Base-by-base conservation (phyloP, 768 basidiomycete genomes). In the Kondoa malvinella region DNA sequence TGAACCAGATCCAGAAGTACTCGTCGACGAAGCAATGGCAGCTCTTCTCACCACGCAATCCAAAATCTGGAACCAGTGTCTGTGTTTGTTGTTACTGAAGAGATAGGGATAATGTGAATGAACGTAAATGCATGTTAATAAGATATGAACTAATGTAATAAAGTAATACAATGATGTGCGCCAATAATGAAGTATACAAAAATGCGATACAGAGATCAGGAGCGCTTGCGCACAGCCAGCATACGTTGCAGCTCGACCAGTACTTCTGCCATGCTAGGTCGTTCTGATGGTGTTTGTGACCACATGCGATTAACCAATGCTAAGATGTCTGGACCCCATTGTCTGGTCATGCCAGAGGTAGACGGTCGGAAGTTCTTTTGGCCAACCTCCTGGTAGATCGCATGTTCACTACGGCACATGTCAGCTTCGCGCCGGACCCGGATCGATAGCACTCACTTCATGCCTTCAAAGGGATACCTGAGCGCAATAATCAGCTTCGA, bases 331-430 rank as follows among this genome's bases (percentile, higher is more conserved):
- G 85, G 81, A 71, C 90, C 92, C 88, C 94, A 99, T 72, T 86
- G 87, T 77, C 89, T 89, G 74, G 86, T 82, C 71, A 97, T 80
- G 64, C 87, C 85, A 66, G 81, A 77, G 50, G 87, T 78, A 3
- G 87, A 84, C 50, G 94, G 95, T 71, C 91, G 82, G 75, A 88
- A 86, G 69, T 86, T 85, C 79, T 92, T 91, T 29, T 85, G 80
- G 32, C 95, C 95, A 58, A 97, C 95, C 31, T 85, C 82, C 56
- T 96, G 92, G 76, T 96, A 97, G 68, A 97, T 97, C 56, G 92
- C 92, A 62, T 75, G 91, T 76, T 95, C 91, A 74, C 61, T 63
- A 29, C 31, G 8, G 17, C 29, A 34, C n/a, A 29, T 17, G 61
- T 27, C 27, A 60, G 58, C 27, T 26, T 12, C 14, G 14, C 12